Base-by-base conservation (phyloP, 352 stramenopile species). In the Phytophthora litchii region DNA sequence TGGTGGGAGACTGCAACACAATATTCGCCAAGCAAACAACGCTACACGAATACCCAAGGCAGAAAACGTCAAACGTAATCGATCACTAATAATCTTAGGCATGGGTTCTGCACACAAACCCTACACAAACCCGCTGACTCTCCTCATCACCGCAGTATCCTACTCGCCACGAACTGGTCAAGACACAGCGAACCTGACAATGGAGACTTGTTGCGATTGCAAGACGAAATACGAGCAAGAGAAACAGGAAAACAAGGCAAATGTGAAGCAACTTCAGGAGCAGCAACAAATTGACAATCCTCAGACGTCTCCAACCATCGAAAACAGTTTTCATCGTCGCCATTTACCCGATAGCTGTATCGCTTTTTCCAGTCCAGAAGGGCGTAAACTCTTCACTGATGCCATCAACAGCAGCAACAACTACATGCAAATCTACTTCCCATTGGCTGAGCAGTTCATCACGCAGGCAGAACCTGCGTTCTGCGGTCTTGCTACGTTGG, bases 361-460 rank as follows among this genome's bases (percentile, higher is more conserved):
- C 40, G 73, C 87, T 36, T 95, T 98, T 54, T 94, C 78, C 14
- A 97, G 86, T 16, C 34, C 64, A 2, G 75, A 94, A 60, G 96
- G 95, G 4, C 76, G 82, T 20, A 63, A 68, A 54, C 75, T 97
- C 9, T 97, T 99, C 60, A 69, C 79, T 8, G 76, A 98, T 32
- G 81, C 91, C 45, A 67, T 90, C 37, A 81, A 74, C 50, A 62
- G 72, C 48, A 46, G n/a, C 21, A 50, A 17, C 10, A 87, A 89
- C 58, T 91, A 83, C 70, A 93, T 93, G 84, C 78, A 91, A 44
- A 92, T 89, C 41, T 99, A 98, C 80, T 98, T 98, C 60, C 77
- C 84, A 5, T 68, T 98, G 51, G 88, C 86, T 0, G 88, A 97
- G 60, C 81, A 96, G 66, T 97, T 96, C 58, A 91, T 71, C 17